Base-by-base conservation (phyloP, 2,329 filamentous ascomycete species). In the Aspergillus sp. region DNA sequence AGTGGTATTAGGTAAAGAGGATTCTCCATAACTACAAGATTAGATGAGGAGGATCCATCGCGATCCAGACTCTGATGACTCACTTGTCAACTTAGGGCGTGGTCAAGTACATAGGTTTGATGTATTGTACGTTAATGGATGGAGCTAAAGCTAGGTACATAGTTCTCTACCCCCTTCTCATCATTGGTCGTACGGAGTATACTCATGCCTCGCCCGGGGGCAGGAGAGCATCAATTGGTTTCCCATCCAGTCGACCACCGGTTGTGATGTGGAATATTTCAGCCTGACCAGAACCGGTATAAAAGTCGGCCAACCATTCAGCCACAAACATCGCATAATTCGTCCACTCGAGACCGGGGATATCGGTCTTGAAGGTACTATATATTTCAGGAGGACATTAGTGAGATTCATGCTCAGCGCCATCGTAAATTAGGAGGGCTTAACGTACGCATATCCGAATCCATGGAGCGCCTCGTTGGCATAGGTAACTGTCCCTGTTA, bases 401-500 rank as follows among this genome's bases (percentile, higher is more conserved):
- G 25, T 27, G 25, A 9, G 25, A 3, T 27, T 9, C 3, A 27
- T 27, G 9, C 25, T 27, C 25, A 21, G 19, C 8, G 33, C 4
- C 33, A 15, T 37, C 12, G 14, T 12, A 37, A 15, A 37, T 6
- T 37, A 37, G 33, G 14, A 23, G 14, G 14, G 0, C 4, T 27
- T 3, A 7, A 33, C 41, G 39, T 25, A 54, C 51, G 17, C 51
- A 19, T 54, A 45, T 25, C 51, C 51, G 21, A 54, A 54, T 6
- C 41, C 51, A 54, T 54, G 51, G 6, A 54, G 19, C 11, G 51
- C 51, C 14, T 54, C 40, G 19, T 54, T 46, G 21, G 51, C 51
- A 46, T 54, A 54, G 6, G 51, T 54, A 11, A 54, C 21, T 5
- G 41, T 54, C 11, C 51, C 51, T 6, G 17, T 35, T 15, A 54